Base-by-base conservation (phyloP, 176 grass and related monocot genomes). In the Cenchrus americanus region DNA sequence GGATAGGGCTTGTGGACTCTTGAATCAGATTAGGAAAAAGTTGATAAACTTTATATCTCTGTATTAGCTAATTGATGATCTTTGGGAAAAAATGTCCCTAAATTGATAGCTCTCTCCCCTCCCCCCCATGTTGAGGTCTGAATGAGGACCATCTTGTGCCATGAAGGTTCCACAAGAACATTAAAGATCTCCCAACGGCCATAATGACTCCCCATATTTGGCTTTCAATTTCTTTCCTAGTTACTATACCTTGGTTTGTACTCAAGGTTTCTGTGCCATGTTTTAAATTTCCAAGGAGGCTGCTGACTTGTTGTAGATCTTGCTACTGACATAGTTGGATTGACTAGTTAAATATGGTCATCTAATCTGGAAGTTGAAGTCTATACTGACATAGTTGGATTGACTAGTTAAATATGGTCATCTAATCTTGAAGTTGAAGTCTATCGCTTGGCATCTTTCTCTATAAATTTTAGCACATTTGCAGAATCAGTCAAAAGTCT, bases 341-440 rank as follows among this genome's bases (percentile, higher is more conserved):
- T 80, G 77, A 61, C 13, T 79, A 67, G 41, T 81, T 52, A 74
- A 52, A 46, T 57, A 43, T 80, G 69, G 12, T 37, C 21, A 79
- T 41, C 57, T 40, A 46, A 55, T 32, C 3, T 23, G 27, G n/a
- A 34, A 18, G 24, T 5, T 62, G 17, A 85, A 52, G 22, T 80
- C 42, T 73, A 12, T 37, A n/a, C n/a, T n/a, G n/a, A n/a, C n/a
- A n/a, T 64, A 75, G 48, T 75, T 74, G 3, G 63, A 8, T 48
- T 80, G 77, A 61, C 13, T 79, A 67, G 41, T 81, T 52, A 74
- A 52, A 46, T 57, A 43, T 80, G 69, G 12, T 37, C 21, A 79
- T 41, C 57, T 40, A 46, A 55, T 32, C 3, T 23, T 42, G n/a
- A 34, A 18, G 24, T 5, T 62, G 17, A 85, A 52, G 22, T 80